Conservation (phyloP, 177 flowering plant species). For the Tripterygium wilfordii region DNA sequence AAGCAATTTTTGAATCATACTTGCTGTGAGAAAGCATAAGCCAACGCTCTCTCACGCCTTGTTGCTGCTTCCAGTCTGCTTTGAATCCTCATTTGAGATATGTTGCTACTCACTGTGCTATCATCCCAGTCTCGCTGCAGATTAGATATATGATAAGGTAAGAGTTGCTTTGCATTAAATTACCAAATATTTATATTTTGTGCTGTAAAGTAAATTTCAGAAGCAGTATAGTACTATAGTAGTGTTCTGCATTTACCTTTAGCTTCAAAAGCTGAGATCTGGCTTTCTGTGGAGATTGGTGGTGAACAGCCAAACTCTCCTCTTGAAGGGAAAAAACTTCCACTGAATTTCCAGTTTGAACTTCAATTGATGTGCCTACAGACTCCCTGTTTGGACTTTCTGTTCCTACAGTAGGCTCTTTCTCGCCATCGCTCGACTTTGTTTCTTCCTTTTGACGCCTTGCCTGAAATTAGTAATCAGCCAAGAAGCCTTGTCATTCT, state of each 20-base stretch:
- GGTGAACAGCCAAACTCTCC: slow-evolving; percentile 21
- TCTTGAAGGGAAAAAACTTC: slow-evolving; percentile 29
- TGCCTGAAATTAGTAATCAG: slow-evolving; percentile 37
- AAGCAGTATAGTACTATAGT: no score
- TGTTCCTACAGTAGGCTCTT: slow-evolving; percentile 13
- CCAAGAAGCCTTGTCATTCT: no score
- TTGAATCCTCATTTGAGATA: slow-evolving; percentile 61
- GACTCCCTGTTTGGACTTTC: slow-evolving; percentile 49
- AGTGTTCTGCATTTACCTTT: slow-evolving; percentile 47
- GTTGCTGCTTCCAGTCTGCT: slow-evolving; percentile 74
- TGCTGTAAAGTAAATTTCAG: no score
- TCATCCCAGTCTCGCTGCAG: slow-evolving; percentile 89
- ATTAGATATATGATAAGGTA: background rate
- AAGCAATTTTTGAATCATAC: slow-evolving; percentile 21
- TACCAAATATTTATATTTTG: background rate
- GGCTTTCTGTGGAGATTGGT: slow-evolving; percentile 29
- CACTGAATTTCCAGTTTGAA: slow-evolving; percentile 62
- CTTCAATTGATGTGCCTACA: slow-evolving; percentile 67
- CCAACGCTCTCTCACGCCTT: slow-evolving; percentile 83
- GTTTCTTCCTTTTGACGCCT: slow-evolving; percentile 23
- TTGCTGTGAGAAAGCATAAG: slow-evolving; percentile 92
- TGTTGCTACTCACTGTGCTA: slow-evolving; percentile 73
- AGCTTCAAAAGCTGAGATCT: slow-evolving; percentile 31
- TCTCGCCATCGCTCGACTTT: slow-evolving; percentile 4
- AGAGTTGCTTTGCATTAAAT: background rate